phyloP scores from a whole-genome alignment of 345 rosid genomes.

The Linum lewisii region DNA sequence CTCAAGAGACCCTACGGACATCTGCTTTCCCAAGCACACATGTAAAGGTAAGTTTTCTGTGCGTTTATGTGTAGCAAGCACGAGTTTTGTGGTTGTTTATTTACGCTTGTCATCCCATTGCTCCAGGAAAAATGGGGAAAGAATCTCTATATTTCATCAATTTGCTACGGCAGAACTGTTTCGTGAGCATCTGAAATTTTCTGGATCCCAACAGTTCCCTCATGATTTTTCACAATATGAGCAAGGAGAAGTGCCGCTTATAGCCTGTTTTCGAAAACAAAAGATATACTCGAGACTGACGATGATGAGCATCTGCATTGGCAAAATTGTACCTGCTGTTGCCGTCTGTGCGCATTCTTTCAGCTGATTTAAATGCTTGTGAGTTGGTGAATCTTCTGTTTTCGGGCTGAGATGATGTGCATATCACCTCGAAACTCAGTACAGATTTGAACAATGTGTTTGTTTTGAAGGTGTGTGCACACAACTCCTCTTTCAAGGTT shows the following conservation, averaged over 20 bases:
- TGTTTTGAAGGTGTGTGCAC: conserved; percentile 27
- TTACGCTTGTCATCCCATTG: conserved; percentile 7
- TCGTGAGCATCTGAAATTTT: conserved; percentile 49
- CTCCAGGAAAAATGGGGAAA: conserved; percentile 92
- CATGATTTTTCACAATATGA: conserved; percentile 6
- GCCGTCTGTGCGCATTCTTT: conserved; percentile 34
- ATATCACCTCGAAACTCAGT: conserved; percentile 18
- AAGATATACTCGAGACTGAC: too few relatives aligned
- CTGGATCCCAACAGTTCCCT: conserved; percentile 21
- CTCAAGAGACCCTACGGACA: conserved; percentile 93
- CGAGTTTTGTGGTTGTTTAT: conserved; percentile 3
- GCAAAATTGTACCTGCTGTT: too few relatives aligned
- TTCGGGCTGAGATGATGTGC: conserved; percentile 15
- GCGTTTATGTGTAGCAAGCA: not conserved
- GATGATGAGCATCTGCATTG: conserved; percentile 28
- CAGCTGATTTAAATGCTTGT: conserved; percentile 25
- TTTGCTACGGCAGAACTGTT: conserved; percentile 96
- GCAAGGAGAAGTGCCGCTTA: conserved; percentile 13
- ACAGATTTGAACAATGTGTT: conserved; percentile 25
- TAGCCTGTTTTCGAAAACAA: too few relatives aligned
- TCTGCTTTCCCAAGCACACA: conserved; percentile 95
- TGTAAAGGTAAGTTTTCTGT: conserved; percentile 51
- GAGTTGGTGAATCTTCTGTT: conserved; percentile 13
- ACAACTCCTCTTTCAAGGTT: not conserved
- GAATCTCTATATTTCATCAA: conserved; percentile 84